phyloP scores from a whole-genome alignment of 345 rosid genomes.

The Boechera stricta region DNA sequence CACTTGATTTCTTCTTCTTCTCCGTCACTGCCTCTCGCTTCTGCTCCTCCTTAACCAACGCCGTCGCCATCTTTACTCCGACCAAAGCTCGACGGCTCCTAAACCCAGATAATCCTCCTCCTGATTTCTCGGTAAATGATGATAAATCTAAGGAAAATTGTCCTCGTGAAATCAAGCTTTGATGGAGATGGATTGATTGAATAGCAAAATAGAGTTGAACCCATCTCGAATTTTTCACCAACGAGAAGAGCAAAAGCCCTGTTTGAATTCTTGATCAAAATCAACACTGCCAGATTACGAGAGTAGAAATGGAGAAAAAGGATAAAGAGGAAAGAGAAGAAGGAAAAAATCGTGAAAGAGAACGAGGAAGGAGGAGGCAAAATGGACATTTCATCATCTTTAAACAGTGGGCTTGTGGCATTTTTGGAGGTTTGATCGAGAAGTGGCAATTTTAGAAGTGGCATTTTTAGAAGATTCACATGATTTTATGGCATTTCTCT shows the following conservation, averaged over 20 bases:
- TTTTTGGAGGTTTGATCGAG: too few species aligned
- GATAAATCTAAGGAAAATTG: slow-evolving; percentile 51
- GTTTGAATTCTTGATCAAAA: background rate
- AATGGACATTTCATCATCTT: too few species aligned
- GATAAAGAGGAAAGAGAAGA: too few species aligned
- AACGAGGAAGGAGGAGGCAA: too few species aligned
- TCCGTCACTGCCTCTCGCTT: slow-evolving; percentile 14
- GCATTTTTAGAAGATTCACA: too few species aligned
- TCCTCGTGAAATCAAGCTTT: slow-evolving; percentile 55
- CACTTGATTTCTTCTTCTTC: slow-evolving; percentile 61
- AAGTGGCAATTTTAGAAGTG: too few species aligned
- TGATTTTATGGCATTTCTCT: too few species aligned
- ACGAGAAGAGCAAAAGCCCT: slow-evolving; percentile 2
- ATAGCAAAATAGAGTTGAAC: slow-evolving; percentile 62
- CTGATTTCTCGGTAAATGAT: slow-evolving; percentile 42
- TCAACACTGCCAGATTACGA: background rate
- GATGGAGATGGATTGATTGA: slow-evolving; percentile 53
- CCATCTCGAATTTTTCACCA: slow-evolving; percentile 49
- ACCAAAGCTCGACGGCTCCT: slow-evolving; percentile 37
- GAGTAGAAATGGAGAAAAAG: too few species aligned
- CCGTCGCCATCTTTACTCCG: slow-evolving; percentile 54
- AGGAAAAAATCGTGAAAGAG: too few species aligned
- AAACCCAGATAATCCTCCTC: slow-evolving; percentile 34
- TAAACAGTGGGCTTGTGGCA: too few species aligned
- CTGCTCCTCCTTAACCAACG: slow-evolving; percentile 16